Percentiles rank a stretch among this genome's conserved stretches.
Conservation (phyloP, 2,329 filamentous ascomycete genomes). For the Aspergillus tanneri region DNA sequence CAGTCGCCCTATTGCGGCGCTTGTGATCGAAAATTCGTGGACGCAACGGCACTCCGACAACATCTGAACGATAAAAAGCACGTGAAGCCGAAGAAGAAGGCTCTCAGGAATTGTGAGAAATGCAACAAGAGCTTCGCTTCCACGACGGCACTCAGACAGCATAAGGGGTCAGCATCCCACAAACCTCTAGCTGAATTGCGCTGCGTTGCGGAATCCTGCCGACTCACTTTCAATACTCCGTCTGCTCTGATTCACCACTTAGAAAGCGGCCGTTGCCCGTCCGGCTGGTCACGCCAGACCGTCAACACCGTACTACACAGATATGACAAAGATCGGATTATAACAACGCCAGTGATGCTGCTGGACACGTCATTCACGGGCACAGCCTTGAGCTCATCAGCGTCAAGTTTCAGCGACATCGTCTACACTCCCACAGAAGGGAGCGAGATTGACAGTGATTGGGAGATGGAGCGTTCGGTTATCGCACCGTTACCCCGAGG, state of each 20-base stretch:
- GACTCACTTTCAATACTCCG: neutral
- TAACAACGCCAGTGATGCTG: neutral
- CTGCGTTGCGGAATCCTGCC: neutral
- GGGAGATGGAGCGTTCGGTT: too few relatives aligned
- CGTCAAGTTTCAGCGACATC: neutral
- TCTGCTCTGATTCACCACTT: conserved; percentile 3
- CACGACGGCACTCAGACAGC: neutral
- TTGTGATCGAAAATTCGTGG: neutral
- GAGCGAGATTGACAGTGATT: too few relatives aligned
- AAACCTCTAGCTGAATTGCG: neutral
- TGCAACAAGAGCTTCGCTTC: neutral
- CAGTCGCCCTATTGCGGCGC: too few relatives aligned
- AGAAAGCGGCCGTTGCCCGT: conserved; percentile 1
- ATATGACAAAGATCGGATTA: neutral
- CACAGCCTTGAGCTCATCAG: neutral
- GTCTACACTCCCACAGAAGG: neutral
- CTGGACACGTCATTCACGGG: too few relatives aligned
- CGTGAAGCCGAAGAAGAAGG: neutral
- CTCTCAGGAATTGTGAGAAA: neutral
- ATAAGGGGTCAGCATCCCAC: neutral
- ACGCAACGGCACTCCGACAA: neutral
- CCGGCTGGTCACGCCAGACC: neutral
- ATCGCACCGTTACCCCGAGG: too few relatives aligned
- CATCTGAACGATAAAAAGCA: neutral
- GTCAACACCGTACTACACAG: neutral